These are phyloP conservation scores for Saccharomyces paradoxus DNA, from an alignment of 805 yeast species.

Conservation along the genomic window DNA sequence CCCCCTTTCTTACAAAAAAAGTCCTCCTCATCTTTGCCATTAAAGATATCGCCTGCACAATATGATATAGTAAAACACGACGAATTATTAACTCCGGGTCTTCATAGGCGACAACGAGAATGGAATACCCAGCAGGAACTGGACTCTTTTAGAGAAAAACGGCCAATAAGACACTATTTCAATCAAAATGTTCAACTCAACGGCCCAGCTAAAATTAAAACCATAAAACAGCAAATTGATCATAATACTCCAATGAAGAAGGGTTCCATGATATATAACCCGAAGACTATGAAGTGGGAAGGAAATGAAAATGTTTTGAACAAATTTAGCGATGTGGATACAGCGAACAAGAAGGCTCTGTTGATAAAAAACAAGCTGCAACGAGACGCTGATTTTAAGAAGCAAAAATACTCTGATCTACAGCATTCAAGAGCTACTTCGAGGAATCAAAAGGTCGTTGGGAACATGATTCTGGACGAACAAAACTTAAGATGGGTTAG, in stretches of 20 bases:
- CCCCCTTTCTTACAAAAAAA: constrained; percentile 22
- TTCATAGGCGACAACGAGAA: constrained; percentile 20
- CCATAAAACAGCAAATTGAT: constrained; percentile 30
- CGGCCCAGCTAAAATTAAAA: constrained; percentile 16
- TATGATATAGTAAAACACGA: constrained; percentile 23
- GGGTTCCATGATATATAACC: constrained; percentile 26
- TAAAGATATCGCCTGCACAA: constrained; percentile 21
- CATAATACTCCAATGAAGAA: constrained; percentile 28
- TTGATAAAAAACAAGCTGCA: constrained; percentile 10
- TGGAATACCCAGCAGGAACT: constrained; percentile 14
- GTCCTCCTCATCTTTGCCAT: constrained; percentile 8
- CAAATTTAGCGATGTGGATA: constrained; percentile 19
- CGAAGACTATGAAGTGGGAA: constrained; percentile 26
- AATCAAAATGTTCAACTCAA: neutral
- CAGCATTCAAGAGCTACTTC: constrained; percentile 6
- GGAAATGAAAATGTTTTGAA: constrained; percentile 24
- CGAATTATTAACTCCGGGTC: constrained; percentile 22
- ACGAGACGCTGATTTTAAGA: neutral
- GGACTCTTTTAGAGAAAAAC: constrained; percentile 19
- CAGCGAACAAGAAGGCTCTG: constrained; percentile 18
- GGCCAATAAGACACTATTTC: neutral
- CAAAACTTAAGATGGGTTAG: constrained; percentile 29
- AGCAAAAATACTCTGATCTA: constrained; percentile 1
- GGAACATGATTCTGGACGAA: constrained; percentile 30
- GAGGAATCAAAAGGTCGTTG: constrained; percentile 21